Conservation (phyloP, 345 rosid genomes). For the Lepidium aucheri region DNA sequence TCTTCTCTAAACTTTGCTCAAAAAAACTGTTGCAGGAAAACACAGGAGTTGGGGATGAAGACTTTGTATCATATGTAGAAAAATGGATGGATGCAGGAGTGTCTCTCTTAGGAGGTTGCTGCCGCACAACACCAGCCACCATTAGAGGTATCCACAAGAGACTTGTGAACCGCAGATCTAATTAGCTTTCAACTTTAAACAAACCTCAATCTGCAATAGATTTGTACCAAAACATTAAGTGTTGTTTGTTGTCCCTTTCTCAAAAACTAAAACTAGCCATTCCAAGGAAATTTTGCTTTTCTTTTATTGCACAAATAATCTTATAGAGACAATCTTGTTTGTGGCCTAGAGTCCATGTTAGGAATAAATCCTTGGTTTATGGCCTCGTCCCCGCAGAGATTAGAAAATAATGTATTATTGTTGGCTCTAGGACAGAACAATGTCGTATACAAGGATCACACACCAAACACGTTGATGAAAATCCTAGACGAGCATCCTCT, state of each 20-base stretch:
- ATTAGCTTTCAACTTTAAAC: background rate
- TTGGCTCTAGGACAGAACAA: too few relatives aligned
- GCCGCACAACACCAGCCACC: slow-evolving; percentile 62
- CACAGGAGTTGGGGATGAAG: slow-evolving; percentile 64
- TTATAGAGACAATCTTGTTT: too few relatives aligned
- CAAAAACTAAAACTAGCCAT: background rate
- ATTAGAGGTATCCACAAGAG: slow-evolving; percentile 49
- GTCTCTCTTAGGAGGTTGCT: slow-evolving; percentile 65
- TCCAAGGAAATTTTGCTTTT: background rate
- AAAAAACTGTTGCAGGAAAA: slow-evolving; percentile 43
- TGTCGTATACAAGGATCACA: too few relatives aligned
- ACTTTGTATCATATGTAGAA: slow-evolving; percentile 57
- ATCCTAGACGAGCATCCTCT: too few relatives aligned
- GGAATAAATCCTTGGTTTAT: too few relatives aligned
- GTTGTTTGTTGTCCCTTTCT: background rate
- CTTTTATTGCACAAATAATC: background rate
- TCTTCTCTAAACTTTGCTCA: background rate
- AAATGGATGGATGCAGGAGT: slow-evolving; percentile 66
- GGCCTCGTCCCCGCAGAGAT: too few relatives aligned
- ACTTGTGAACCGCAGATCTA: slow-evolving; percentile 33
- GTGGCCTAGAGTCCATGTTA: too few relatives aligned
- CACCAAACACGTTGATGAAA: too few relatives aligned
- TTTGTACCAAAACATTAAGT: background rate
- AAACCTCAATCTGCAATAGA: background rate
- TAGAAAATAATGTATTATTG: too few relatives aligned